Base-by-base conservation (phyloP, 257 asterid species). In the Scutellaria barbata region DNA sequence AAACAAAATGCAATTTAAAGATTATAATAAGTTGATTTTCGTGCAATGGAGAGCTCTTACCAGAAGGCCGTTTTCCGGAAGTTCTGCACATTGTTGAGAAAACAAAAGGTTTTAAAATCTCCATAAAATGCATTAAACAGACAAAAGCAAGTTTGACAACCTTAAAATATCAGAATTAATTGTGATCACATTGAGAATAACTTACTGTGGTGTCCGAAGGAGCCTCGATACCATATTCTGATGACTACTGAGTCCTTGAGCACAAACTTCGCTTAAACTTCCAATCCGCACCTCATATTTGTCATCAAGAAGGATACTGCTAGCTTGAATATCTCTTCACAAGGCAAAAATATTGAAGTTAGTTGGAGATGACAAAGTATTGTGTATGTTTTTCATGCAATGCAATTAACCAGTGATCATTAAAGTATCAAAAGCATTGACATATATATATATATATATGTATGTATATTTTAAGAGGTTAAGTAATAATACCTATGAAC, bases 221-320 rank as follows among this genome's bases (percentile, higher is more conserved):
- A 88, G 77, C 72, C 87, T 84, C 1, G 87, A 11, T 40, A 87
- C 77, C 76, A 76, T 58, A n/a, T 70, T 78, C 63, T 83, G 87
- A 69, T 79, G 80, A 66, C 45, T 73, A 52, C 74, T 79, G 5
- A 71, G 68, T 63, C 82, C 92, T 42, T 78, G 81, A 55, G 66
- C 67, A 56, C 88, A 82, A 30, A 81, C 87, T 18, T 85, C 78
- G 39, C 90, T 85, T 74, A 90, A 81, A 80, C 97, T 90, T 69
- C 97, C 96, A 3, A 90, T 81, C 65, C 96, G 64, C 58, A 90
- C 96, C 79, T 90, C 96, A 53, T 83, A 90, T 71, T 84, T 82
- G 66, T 88, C 92, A 16, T 88, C 95, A 5, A 90, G 92, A 77
- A 90, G 95, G 63, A 90, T 82, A 73, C 92, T 87, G 83, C 95